A percentile compares a stretch with the other conserved stretches of the same genome.
Evolutionary conservation across 805 yeast species (phyloP).

Genomic region (Kazachstania taianensis): DNA sequence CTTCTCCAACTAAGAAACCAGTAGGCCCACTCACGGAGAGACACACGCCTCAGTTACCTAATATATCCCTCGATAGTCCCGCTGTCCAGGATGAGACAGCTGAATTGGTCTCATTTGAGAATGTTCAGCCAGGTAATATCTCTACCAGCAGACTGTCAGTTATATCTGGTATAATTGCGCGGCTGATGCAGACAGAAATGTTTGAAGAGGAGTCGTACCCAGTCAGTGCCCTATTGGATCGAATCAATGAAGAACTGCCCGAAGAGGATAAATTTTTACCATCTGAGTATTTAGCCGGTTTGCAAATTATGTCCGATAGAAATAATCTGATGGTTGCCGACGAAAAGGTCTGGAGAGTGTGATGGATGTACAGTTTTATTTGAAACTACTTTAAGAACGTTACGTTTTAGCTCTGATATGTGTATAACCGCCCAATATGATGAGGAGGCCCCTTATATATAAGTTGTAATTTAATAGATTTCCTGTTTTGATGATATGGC

Average conservation of each 20-base stretch:
- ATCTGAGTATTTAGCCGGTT: constrained; percentile 37
- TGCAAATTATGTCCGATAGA: constrained; percentile 33
- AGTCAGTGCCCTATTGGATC: constrained; percentile 29
- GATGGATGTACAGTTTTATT: too few relatives aligned
- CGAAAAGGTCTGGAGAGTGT: constrained; percentile 39
- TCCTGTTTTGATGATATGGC: too few relatives aligned
- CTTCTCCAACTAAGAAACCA: background rate
- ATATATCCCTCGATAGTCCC: constrained; percentile 10
- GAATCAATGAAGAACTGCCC: constrained; percentile 35
- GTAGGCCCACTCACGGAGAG: constrained; percentile 21
- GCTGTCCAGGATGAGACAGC: constrained; percentile 8
- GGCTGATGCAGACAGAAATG: constrained; percentile 34
- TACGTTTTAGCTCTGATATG: too few relatives aligned
- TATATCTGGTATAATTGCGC: constrained; percentile 39
- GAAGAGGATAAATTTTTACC: constrained; percentile 40
- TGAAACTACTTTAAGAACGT: too few relatives aligned
- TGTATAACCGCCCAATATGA: too few relatives aligned
- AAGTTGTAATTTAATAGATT: too few relatives aligned
- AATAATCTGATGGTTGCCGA: constrained; percentile 42
- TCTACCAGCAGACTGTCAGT: constrained; percentile 41
- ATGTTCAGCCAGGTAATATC: constrained; percentile 29
- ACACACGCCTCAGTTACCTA: constrained; percentile 15
- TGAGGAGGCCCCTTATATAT: too few relatives aligned
- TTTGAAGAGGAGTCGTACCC: constrained; percentile 38
- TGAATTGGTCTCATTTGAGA: constrained; percentile 15